Base-by-base conservation (phyloP, 257 asterid species). In the Craterostigma plantagineum region DNA sequence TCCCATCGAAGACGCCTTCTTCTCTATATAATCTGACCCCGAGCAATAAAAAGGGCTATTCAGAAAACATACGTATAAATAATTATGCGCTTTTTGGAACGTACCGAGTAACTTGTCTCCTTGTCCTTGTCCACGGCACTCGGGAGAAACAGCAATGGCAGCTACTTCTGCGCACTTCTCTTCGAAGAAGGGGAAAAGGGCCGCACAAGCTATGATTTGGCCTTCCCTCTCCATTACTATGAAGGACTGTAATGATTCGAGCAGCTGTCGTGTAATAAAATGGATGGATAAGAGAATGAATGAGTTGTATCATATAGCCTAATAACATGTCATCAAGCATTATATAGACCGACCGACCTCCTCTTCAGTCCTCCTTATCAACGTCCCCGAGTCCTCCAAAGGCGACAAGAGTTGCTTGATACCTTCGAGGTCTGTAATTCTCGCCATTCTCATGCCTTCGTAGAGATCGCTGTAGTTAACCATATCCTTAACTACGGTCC, bases 101-200 rank as follows among this genome's bases (percentile, higher is more conserved):
- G 49, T 79, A 90, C 99, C 99, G 7, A 90, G 99, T 58, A 90
- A 66, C 63, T 77, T 90, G 68, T 84, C 96, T 56, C 99, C 99
- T 45, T 72, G 99, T 45, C 99, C 99, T 62, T 83, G 85, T 35
- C 96, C 94, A 16, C 96, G 95, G 40, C 99, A 90, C 36, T 83
- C 99, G 18, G 94, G 91, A 59, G 99, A 83, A 62, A 90, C 99
- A 51, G 92, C 96, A 61, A 83, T 77, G 43, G 94, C 92, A 60
- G 99, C 95, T 49, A 90, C 80, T 72, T 90, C 99, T 44, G 91
- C 96, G 38, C 99, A 83, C 53, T 77, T 83, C 9, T 77, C 94
- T 44, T 70, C 63, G 30, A 55, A 62, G 71, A 61, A 80, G 35
- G 96, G 91, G 64, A 79, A 75, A 40, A 90, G 74, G 58, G 94